Percentiles rank a stretch among this genome's conserved stretches.
phyloP scores from a whole-genome alignment of 164 flowering plant genomes.

The Akebia trifoliata region DNA sequence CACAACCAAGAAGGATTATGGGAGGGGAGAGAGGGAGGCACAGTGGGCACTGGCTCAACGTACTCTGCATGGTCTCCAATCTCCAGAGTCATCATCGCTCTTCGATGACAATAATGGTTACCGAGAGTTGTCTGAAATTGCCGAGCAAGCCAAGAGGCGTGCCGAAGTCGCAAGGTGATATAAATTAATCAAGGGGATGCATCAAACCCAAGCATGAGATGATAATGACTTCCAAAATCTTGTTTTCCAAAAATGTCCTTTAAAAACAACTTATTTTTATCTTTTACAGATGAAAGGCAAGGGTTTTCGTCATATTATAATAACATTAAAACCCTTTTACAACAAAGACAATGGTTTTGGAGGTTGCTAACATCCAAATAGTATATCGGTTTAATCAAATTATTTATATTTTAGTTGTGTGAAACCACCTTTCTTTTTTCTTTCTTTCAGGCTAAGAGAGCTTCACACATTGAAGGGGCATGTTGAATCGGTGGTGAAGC shows the following conservation, averaged over 20 bases:
- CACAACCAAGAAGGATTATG: slow-evolving; percentile 79
- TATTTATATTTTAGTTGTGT: neutral
- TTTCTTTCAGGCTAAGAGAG: slow-evolving; percentile 37
- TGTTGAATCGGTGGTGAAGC: slow-evolving; percentile 52
- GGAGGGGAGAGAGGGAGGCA: slow-evolving; percentile 80
- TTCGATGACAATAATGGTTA: slow-evolving; percentile 29
- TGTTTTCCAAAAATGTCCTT: too few relatives aligned
- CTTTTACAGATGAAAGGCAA: too few relatives aligned
- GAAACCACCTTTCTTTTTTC: neutral
- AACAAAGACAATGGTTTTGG: too few relatives aligned
- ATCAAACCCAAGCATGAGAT: too few relatives aligned
- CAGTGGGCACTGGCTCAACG: slow-evolving; percentile 83
- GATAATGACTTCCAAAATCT: neutral
- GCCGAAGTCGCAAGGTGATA: slow-evolving; percentile 29
- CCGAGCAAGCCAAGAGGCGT: slow-evolving; percentile 60
- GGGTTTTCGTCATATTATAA: too few relatives aligned
- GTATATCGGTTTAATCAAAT: neutral
- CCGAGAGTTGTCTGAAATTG: slow-evolving; percentile 49
- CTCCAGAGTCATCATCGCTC: slow-evolving; percentile 19
- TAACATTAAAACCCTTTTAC: too few relatives aligned
- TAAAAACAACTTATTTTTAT: neutral
- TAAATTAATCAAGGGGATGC: too few relatives aligned
- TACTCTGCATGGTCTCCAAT: slow-evolving; percentile 62
- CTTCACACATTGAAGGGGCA: slow-evolving; percentile 49
- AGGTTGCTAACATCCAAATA: neutral